These are phyloP conservation scores for Zygosaccharomyces pseudorouxii DNA, from an alignment of 805 yeast species.

Conservation along the genomic window DNA sequence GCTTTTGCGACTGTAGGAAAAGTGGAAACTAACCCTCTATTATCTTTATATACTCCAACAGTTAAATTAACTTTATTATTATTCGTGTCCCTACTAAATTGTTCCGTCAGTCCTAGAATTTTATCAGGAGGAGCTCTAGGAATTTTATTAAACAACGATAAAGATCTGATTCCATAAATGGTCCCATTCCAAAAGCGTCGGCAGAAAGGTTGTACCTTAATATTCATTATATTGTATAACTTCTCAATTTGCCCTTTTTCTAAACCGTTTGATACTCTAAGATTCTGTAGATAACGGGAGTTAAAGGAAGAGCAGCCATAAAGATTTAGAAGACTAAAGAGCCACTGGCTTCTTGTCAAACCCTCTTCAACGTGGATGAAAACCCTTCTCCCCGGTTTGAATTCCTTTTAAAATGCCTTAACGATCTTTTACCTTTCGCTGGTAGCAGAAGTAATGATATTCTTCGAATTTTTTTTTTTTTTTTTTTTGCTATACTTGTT, in stretches of 20 bases:
- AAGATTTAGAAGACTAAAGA: too few species aligned
- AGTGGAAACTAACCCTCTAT: slow-evolving; percentile 51
- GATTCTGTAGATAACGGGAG: too few species aligned
- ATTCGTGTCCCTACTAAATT: slow-evolving; percentile 62
- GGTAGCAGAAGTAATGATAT: neutral
- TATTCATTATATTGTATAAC: neutral
- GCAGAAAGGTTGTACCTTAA: neutral
- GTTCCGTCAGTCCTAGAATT: slow-evolving; percentile 73
- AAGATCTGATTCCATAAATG: neutral
- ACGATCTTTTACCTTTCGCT: too few species aligned
- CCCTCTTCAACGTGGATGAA: too few species aligned
- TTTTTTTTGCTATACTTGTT: neutral
- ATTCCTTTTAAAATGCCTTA: neutral
- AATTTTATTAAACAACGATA: slow-evolving; percentile 23
- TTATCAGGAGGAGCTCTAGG: slow-evolving; percentile 78
- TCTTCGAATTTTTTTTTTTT: neutral
- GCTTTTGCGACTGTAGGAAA: slow-evolving; percentile 32
- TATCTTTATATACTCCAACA: slow-evolving; percentile 79
- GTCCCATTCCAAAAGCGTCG: neutral
- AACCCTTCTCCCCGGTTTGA: too few species aligned
- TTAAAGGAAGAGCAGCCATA: too few species aligned
- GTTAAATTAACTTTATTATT: slow-evolving; percentile 49
- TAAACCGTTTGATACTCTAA: too few species aligned
- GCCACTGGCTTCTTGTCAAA: too few species aligned
- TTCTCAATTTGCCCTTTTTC: neutral